Base-by-base conservation (phyloP, 257 asterid genomes). In the Ophiorrhiza pumila region DNA sequence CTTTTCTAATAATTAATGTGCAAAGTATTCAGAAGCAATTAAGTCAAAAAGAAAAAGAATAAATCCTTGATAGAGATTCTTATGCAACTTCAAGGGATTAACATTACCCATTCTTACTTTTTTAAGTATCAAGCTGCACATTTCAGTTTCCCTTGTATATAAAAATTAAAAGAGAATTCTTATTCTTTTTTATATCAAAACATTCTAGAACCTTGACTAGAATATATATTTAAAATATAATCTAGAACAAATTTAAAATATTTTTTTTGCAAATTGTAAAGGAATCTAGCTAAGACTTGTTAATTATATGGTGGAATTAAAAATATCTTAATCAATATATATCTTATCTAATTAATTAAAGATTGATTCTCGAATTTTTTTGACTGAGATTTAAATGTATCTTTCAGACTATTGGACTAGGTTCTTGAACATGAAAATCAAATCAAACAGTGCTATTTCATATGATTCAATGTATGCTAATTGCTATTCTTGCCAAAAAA, bases 251-350 rank as follows among this genome's bases (percentile, higher is more conserved):
- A 29, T 58, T 3, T 25, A 46, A 43, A 8, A 41, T 39, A 42
- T 46, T 17, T 3, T 41, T 39, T 27, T 47, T 32, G 31, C 70
- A 47, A 47, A 72, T 72, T 50, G 76, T 23, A 6, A 8, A 32
- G 55, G 78, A 65, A 65, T 65, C 72, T 53, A 65, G 53, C 72
- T 53, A 39, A 74, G 66, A 74, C 32, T 74, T 43, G 27, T 65
- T 27, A 23, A 1, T 57, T 14, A 71, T 58, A 43, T 58, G 59
- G 32, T 22, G 25, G 6, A 47, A 46, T 20, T 7, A 29, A 32
- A 66, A 32, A n/a, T 25, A 43, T 67, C 23, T 62, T 31, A 12
- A 17, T 43, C 27, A 46, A n/a, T n/a, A n/a, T n/a, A n/a, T n/a
- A 75, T 68, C 63, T 75, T 68, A 25, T 68, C 56, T 23, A 17